Evolutionary conservation across 2,329 filamentous ascomycete species (phyloP).

Genomic region (Nemania sp.): DNA sequence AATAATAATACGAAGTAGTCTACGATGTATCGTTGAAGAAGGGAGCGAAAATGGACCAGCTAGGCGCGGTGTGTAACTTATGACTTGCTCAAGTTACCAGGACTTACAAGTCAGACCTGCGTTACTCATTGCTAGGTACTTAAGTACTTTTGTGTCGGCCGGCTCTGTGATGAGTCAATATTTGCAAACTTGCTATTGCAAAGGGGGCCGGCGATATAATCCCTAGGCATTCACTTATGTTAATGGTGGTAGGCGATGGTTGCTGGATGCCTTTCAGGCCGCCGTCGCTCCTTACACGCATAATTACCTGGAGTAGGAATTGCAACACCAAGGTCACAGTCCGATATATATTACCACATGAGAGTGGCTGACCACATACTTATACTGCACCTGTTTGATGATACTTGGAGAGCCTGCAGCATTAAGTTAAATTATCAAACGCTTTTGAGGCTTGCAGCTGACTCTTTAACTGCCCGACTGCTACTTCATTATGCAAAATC

Average conservation of each 20-base stretch:
- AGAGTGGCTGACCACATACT: no score
- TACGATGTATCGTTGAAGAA: background rate
- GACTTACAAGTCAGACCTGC: background rate
- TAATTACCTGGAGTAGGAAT: background rate
- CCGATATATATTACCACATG: slow-evolving; percentile 7
- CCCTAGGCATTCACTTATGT: background rate
- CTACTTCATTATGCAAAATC: background rate
- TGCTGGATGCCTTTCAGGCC: no score
- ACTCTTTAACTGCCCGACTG: background rate
- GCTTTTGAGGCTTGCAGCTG: background rate
- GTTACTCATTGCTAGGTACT: background rate
- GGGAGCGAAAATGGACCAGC: background rate
- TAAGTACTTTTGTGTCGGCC: background rate
- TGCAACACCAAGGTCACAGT: slow-evolving; percentile 3
- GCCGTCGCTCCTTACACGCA: background rate
- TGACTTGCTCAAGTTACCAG: background rate
- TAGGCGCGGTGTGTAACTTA: slow-evolving; percentile 3
- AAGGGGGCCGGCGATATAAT: no score
- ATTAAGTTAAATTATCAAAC: background rate
- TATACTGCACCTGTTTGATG: background rate
- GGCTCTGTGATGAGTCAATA: slow-evolving; percentile 11
- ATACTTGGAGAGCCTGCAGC: background rate
- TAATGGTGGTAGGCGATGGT: no score
- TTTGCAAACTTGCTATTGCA: background rate
- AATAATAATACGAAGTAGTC: background rate